Base-by-base conservation (phyloP, 495 filamentous ascomycete genomes). In the Neurospora intermedia region DNA sequence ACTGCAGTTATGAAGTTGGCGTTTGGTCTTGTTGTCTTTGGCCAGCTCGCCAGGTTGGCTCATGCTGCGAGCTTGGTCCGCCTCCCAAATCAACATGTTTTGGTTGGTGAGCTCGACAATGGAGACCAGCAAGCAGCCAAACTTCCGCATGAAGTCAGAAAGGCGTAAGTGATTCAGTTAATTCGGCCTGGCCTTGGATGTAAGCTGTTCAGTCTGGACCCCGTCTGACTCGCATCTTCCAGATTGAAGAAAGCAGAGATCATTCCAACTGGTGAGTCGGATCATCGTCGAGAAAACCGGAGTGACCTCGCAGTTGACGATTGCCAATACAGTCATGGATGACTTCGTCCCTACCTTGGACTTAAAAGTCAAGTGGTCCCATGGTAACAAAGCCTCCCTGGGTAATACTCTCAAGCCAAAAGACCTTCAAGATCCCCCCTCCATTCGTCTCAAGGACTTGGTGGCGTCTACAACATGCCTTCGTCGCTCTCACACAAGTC, bases 401-500 rank as follows among this genome's bases (percentile, higher is more conserved):
- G 91, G 91, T n/a, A 92, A 92, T 80, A 87, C 83, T 11, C 78
- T 92, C 69, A 82, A 85, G 43, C 86, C 89, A 0, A 76, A 81
- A 6, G 76, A 85, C 3, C 82, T 88, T 10, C 81, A 90, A 72
- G 79, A 84, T 5, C 75, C 77, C 16, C 91, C 91, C 1, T 71
- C 78, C 6, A 78, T 92, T 73, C 80, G 77, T 0, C 82, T 80
- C 6, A 74, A 74, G 69, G 72, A 72, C 69, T 11, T 73, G 6
- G 41, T 70, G 4, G 6, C 69, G 18, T 5, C 59, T 18, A n/a
- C 69, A 6, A 87, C 48, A 71, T 66, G 23, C 69, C 71, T 4
- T 38, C 16, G 45, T 43, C 41, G 27, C 48, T 27, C 73, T 72
- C 3, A 27, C 71, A 42, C 69, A 46, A 76, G 77, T 39, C 77